Evolutionary conservation across 1,139 yeast genomes (phyloP).

Genomic region (Kazachstania sp.): DNA sequence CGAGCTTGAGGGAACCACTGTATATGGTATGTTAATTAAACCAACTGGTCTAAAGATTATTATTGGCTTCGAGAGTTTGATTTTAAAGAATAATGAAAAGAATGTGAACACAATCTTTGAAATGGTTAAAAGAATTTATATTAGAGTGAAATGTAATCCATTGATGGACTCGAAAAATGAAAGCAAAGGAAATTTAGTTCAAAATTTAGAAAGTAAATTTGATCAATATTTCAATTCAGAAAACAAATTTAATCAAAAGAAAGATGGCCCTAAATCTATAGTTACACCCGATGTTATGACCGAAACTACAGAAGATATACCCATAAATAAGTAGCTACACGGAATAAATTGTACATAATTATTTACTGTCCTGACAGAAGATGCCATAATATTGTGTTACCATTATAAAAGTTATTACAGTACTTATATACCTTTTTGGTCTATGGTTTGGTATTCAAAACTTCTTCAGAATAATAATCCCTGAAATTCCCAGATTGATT

Average conservation of each 20-base stretch:
- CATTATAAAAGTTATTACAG: not conserved
- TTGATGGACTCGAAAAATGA: constrained; percentile 9
- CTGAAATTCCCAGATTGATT: constrained; percentile 28
- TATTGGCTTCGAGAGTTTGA: constrained; percentile 18
- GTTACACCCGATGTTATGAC: not conserved
- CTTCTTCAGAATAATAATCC: constrained; percentile 10
- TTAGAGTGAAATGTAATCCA: constrained; percentile 25
- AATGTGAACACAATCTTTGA: constrained; percentile 16
- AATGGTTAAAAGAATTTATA: constrained; percentile 19
- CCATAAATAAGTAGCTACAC: no score
- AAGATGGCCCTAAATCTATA: not conserved
- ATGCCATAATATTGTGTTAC: not conserved
- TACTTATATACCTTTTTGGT: not conserved
- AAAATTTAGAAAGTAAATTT: constrained; percentile 6
- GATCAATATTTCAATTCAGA: not conserved
- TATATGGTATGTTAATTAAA: constrained; percentile 24
- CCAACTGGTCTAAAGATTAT: constrained; percentile 26
- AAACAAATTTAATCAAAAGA: not conserved
- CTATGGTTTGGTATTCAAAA: not conserved
- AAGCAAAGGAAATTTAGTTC: constrained; percentile 3
- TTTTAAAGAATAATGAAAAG: constrained; percentile 4
- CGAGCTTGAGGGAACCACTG: constrained; percentile 23
- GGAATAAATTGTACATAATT: no score
- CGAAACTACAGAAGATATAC: not conserved
- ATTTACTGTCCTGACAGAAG: not conserved